These are phyloP conservation scores for Knoxia roxburghii DNA, from an alignment of 257 asterid genomes.

Conservation along the genomic window DNA sequence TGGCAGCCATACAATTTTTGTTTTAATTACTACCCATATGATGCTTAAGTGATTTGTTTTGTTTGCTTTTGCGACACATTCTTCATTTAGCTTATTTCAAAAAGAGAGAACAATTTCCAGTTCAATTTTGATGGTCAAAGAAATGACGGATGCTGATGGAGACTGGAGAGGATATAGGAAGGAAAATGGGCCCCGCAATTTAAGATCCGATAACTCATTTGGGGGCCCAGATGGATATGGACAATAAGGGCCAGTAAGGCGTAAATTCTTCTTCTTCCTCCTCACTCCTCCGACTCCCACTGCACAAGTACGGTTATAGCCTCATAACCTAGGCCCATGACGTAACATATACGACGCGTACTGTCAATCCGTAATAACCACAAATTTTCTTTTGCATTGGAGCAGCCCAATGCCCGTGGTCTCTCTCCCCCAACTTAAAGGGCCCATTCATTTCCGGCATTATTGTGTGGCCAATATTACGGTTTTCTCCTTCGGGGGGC, in stretches of 20 bases:
- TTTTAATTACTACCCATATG: too few species aligned
- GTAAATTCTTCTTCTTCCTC: slow-evolving; percentile 24
- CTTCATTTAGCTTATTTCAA: too few species aligned
- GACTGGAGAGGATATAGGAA: neutral
- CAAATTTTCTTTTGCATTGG: neutral
- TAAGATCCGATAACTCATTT: slow-evolving; percentile 11
- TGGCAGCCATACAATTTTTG: too few species aligned
- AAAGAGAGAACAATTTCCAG: too few species aligned
- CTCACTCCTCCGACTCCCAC: slow-evolving; percentile 17
- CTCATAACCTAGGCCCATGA: slow-evolving; percentile 8
- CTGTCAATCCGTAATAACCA: neutral
- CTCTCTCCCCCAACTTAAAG: neutral
- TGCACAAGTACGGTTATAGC: neutral
- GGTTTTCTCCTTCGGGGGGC: neutral
- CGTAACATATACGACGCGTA: neutral
- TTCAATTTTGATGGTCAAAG: slow-evolving; percentile 2
- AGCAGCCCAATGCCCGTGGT: slow-evolving; percentile 2
- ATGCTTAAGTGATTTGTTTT: too few species aligned
- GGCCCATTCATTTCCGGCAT: neutral
- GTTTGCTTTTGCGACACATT: too few species aligned
- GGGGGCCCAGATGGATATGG: slow-evolving; percentile 20
- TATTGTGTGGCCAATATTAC: neutral
- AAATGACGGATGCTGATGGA: neutral
- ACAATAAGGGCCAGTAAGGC: slow-evolving; percentile 7
- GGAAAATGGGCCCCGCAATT: slow-evolving; percentile 17